Evolutionary conservation across 1,284 basidiomycete genomes (phyloP).

Genomic region (Naganishia liquefaciens): DNA sequence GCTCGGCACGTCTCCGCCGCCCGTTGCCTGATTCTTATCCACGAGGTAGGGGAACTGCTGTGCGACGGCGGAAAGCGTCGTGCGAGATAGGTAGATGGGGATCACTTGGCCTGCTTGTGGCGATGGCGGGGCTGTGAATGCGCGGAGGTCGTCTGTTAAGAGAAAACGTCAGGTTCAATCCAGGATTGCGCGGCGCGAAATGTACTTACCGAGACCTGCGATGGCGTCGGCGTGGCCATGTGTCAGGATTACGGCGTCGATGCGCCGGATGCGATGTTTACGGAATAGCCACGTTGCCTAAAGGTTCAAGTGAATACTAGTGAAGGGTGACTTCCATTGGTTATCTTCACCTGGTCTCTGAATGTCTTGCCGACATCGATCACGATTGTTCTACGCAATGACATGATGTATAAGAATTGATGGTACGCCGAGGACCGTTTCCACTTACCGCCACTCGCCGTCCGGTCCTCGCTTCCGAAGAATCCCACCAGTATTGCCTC

Average conservation of each 20-base stretch:
- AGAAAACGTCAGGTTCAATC: neutral
- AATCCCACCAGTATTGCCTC: constrained; percentile 51
- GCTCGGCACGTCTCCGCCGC: constrained; percentile 53
- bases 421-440: neutral
- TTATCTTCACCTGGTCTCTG: constrained; percentile 38
- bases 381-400: constrained; percentile 45
- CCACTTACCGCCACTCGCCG: constrained; percentile 40
- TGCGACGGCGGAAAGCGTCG: constrained; percentile 47
- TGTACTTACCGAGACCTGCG: constrained; percentile 28
- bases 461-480: constrained; percentile 40
- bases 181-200: neutral
- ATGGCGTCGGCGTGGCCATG: constrained; percentile 51
- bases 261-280: constrained; percentile 49
- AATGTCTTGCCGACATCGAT: constrained; percentile 57
- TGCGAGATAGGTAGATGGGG: constrained; percentile 47
- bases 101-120: constrained; percentile 44
- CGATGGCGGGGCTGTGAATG: constrained; percentile 35
- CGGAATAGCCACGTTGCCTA: constrained; percentile 51
- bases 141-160: constrained; percentile 38
- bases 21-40: constrained; percentile 51
- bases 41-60: constrained; percentile 53
- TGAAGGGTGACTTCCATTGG: neutral
- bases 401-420: neutral
- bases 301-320: neutral
- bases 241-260: constrained; percentile 55